Evolutionary conservation across 805 yeast species (phyloP), one percentile per base, ranked within the genome.

Genomic region (Metschnikowia baotianmanensis): DNA sequence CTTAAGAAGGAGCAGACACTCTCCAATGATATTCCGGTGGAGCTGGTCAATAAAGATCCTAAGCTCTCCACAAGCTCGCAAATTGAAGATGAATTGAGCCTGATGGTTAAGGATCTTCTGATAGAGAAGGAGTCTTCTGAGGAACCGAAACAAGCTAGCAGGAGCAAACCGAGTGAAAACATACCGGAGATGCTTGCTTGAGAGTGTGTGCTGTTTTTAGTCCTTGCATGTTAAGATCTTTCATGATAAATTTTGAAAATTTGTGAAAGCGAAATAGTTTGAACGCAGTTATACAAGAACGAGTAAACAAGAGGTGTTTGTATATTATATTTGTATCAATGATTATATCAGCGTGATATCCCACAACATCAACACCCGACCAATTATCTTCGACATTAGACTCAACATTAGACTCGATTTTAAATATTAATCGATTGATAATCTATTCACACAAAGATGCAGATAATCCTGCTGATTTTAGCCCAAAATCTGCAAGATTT

Each of bases 401-500:
- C n/a, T n/a, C n/a, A n/a, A n/a, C n/a, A n/a, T n/a, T n/a, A n/a
- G n/a, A n/a, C n/a, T n/a, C n/a, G n/a, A n/a, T n/a, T n/a, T n/a
- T n/a, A n/a, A n/a, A n/a, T n/a, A n/a, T n/a, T n/a, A n/a, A 6
- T 36, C 8, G 13, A 15, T 25, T 11, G 27, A 21, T 21, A 30
- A 12, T 23, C 30, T 24, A 23, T 19, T 30, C 12, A 4, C 28
- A 10, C 17, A 17, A n/a, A 13, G 17, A 8, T 19, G 29, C 23
- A 19, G 17, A 11, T 13, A 20, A 7, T 32, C 24, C 23, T 31
- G 21, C 15, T 6, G 12, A 25, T 13, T 23, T 11, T 33, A 69
- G 21, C 74, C 74, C 48, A 70, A 61, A 26, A 69, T 70, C 55
- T 80, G 83, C 53, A 80, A 69, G 38, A 80, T 80, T 62, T 80